Evolutionary conservation across 1,284 basidiomycete species (phyloP).

Genomic region (Austroboletus olivaceoglutinosus): DNA sequence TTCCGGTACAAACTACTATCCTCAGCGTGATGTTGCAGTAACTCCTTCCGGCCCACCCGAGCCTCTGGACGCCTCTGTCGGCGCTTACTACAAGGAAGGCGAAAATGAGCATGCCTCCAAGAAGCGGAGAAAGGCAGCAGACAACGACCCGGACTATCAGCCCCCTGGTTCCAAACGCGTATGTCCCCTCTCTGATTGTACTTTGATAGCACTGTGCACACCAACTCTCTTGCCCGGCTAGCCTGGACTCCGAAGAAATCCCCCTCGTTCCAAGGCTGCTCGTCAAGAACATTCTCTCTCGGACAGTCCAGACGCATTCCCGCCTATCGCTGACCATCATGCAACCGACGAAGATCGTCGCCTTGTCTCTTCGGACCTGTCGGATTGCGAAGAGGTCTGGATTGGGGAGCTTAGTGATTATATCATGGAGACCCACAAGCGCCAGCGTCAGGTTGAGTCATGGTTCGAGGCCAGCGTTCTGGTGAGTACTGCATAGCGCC

Average conservation of each 20-base stretch:
- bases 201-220: constrained; percentile 1
- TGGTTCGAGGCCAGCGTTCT: constrained; percentile 65
- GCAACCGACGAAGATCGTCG: constrained; percentile 48
- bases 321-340: constrained; percentile 34
- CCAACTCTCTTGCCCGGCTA: constrained; percentile 11
- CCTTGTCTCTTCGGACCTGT: constrained; percentile 68
- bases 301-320: constrained; percentile 35
- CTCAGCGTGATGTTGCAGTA: constrained; percentile 23
- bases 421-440: constrained; percentile 65
- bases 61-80: constrained; percentile 23
- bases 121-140: constrained; percentile 51
- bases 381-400: constrained; percentile 77
- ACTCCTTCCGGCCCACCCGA: constrained; percentile 32
- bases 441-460: constrained; percentile 64
- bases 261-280: constrained; percentile 41
- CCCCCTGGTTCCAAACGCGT: constrained; percentile 55
- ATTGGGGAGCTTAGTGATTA: constrained; percentile 63
- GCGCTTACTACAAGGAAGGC: constrained; percentile 37
- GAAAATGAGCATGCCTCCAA: constrained; percentile 43
- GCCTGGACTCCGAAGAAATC: constrained; percentile 42
- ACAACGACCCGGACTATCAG: constrained; percentile 53
- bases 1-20: constrained; percentile 39
- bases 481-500: constrained; percentile 40
- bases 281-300: constrained; percentile 37
- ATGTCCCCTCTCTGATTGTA: constrained; percentile 28